phyloP scores from a whole-genome alignment of 208 protist species.

The Leishmania braziliensis region DNA sequence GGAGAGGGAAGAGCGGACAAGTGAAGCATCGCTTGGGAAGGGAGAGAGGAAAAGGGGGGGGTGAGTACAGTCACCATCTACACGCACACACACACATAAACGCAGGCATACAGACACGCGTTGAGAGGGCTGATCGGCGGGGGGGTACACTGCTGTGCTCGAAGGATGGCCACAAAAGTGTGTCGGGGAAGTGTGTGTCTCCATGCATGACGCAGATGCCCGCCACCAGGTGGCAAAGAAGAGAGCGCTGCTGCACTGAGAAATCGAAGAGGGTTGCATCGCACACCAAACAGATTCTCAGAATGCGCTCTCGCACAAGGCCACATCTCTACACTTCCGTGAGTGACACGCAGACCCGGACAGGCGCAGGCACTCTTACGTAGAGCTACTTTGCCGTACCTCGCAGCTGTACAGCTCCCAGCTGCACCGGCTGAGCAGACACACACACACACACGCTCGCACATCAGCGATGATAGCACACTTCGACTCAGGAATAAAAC shows the following conservation, averaged over 20 bases:
- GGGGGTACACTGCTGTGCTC: not conserved
- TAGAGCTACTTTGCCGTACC: not conserved
- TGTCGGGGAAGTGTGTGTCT: not conserved
- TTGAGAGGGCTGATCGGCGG: not conserved
- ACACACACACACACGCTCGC: not conserved
- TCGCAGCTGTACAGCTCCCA: too few relatives aligned
- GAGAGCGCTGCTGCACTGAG: not conserved
- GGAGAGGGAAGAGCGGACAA: not conserved
- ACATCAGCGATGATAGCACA: not conserved
- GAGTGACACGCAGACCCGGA: too few relatives aligned
- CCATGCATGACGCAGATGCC: not conserved
- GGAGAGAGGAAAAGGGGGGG: not conserved
- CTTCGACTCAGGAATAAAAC: not conserved
- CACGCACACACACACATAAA: not conserved
- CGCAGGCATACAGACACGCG: not conserved
- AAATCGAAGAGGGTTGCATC: not conserved
- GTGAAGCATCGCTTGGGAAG: not conserved
- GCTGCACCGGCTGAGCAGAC: not conserved
- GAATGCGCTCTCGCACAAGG: not conserved
- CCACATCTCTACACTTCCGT: not conserved
- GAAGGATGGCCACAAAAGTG: not conserved
- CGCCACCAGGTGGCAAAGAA: not conserved
- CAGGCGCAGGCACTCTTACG: not conserved
- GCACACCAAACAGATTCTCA: not conserved
- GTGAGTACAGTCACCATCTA: not conserved